These are phyloP conservation scores for Boeremia lycopersici DNA, from an alignment of 2,329 filamentous ascomycete genomes.

Conservation along the genomic window DNA sequence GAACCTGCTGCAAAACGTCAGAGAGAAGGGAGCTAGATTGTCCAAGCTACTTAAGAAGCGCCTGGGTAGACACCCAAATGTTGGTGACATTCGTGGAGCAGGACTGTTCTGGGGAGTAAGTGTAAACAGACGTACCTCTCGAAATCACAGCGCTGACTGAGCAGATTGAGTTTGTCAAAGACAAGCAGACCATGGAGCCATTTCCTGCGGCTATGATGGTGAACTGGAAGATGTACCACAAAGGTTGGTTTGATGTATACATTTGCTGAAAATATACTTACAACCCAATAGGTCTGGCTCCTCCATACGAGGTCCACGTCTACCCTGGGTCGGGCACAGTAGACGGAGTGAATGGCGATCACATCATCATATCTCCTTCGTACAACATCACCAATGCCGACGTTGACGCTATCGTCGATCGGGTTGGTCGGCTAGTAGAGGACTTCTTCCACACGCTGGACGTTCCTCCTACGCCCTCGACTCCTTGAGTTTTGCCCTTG, in stretches of 20 bases:
- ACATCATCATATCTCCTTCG: conserved; percentile 71
- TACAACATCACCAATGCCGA: conserved; percentile 67
- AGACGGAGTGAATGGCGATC: conserved; percentile 67
- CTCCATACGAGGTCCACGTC: conserved; percentile 60
- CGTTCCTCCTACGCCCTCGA: not conserved
- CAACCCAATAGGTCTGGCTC: conserved; percentile 44
- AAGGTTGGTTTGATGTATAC: conserved; percentile 44
- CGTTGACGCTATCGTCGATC: conserved; percentile 61
- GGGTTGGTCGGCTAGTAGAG: conserved; percentile 57
- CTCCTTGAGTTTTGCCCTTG: not conserved
- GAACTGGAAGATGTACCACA: conserved; percentile 58
- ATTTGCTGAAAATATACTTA: not conserved
- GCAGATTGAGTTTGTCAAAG: conserved; percentile 63
- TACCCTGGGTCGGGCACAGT: conserved; percentile 69
- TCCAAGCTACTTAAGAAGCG: conserved; percentile 51
- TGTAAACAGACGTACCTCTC: conserved; percentile 15
- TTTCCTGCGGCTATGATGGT: conserved; percentile 56
- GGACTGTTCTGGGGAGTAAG: conserved; percentile 64
- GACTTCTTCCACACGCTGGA: conserved; percentile 50
- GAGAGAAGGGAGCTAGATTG: conserved; percentile 58
- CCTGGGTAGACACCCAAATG: conserved; percentile 55
- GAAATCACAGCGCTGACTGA: not conserved
- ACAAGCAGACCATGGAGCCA: conserved; percentile 60
- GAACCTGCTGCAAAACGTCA: conserved; percentile 64
- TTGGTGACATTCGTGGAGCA: conserved; percentile 66